A percentile compares a stretch with the other conserved stretches of the same genome.
Conservation (phyloP, 1,284 basidiomycete genomes). For the Acaromyces ingoldii region DNA sequence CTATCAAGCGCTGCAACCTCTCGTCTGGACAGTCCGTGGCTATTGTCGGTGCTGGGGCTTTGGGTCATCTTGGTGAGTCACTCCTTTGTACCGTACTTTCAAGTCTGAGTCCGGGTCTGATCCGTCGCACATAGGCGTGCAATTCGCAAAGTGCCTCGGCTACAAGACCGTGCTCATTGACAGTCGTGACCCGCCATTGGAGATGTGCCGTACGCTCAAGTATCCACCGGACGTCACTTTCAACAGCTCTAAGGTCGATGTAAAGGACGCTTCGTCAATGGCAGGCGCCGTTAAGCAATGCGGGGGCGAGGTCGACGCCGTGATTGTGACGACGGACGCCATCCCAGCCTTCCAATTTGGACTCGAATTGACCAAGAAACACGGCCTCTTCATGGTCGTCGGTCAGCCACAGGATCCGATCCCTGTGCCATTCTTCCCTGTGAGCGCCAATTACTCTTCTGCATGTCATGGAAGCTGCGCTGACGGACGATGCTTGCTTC, state of each 20-base stretch:
- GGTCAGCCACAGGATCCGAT: slow-evolving; percentile 14
- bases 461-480: not conserved
- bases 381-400: slow-evolving; percentile 13
- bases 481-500: not conserved
- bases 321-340: slow-evolving; percentile 12
- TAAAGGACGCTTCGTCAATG: not conserved
- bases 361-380: slow-evolving; percentile 11
- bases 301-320: slow-evolving; percentile 9
- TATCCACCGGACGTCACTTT: slow-evolving; percentile 4
- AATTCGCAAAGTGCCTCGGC: slow-evolving; percentile 9
- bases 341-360: slow-evolving; percentile 14
- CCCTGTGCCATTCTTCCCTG: slow-evolving; percentile 1
- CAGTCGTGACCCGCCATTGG: slow-evolving; percentile 11
- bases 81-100: too few relatives aligned
- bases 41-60: slow-evolving; percentile 12
- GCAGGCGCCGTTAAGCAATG: slow-evolving; percentile 3
- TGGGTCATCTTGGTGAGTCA: slow-evolving; percentile 11
- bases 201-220: slow-evolving; percentile 6
- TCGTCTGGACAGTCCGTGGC: slow-evolving; percentile 5
- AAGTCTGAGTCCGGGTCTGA: too few relatives aligned
- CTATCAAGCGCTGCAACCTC: slow-evolving; percentile 8
- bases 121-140: not conserved
- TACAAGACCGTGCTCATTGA: slow-evolving; percentile 6
- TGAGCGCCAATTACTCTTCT: slow-evolving; percentile 1
- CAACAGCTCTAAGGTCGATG: slow-evolving; percentile 7